These are phyloP conservation scores for Lentithecium fluviatile DNA, from an alignment of 495 filamentous ascomycete genomes.

Conservation along the genomic window DNA sequence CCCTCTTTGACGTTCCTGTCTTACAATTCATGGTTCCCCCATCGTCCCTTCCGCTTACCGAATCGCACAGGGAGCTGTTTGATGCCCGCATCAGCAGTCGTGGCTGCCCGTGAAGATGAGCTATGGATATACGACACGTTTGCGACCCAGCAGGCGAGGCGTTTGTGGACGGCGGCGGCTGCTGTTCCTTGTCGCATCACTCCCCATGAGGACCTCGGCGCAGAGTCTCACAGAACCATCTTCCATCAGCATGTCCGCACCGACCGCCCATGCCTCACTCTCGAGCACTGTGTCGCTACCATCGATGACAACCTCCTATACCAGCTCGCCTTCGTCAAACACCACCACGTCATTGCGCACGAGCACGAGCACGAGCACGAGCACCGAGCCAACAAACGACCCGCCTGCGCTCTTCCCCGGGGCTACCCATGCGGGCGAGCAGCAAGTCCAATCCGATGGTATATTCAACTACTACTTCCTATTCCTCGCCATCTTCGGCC, in stretches of 20 bases:
- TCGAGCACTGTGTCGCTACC: neutral
- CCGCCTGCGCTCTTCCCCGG: slow-evolving; percentile 13
- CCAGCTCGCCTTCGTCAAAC: neutral
- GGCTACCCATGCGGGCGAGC: neutral
- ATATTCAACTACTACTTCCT: slow-evolving; percentile 47
- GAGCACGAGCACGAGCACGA: neutral
- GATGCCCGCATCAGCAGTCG: neutral
- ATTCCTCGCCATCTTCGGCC: slow-evolving; percentile 41
- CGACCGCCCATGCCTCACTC: slow-evolving; percentile 5
- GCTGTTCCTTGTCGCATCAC: slow-evolving; percentile 13
- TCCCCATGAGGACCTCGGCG: slow-evolving; percentile 1
- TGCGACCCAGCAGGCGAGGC: no score
- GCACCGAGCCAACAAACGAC: neutral
- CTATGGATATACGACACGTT: neutral
- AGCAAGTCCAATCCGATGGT: slow-evolving; percentile 7
- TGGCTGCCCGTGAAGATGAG: slow-evolving; percentile 6
- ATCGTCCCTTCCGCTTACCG: neutral
- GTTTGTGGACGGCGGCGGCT: neutral
- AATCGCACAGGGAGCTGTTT: neutral
- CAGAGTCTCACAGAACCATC: slow-evolving; percentile 2
- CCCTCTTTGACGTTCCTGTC: no score
- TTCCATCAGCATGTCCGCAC: slow-evolving; percentile 2
- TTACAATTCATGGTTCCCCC: neutral
- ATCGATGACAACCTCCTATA: slow-evolving; percentile 20
- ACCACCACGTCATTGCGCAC: neutral